phyloP scores from a whole-genome alignment of 345 rosid species.

The Rhodamnia argentea region DNA sequence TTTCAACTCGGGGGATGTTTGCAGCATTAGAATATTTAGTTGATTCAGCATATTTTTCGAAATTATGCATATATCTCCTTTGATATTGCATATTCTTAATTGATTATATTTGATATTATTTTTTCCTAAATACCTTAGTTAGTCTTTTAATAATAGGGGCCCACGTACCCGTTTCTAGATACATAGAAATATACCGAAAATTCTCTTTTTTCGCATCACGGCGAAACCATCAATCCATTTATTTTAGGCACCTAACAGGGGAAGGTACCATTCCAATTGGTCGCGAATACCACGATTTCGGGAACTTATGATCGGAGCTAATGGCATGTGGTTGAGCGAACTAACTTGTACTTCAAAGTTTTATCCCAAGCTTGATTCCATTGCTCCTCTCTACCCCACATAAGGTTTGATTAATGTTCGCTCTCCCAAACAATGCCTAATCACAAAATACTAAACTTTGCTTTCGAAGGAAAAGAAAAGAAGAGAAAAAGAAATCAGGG shows the following conservation, averaged over 20 bases:
- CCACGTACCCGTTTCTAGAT: too few relatives aligned
- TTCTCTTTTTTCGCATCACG: too few relatives aligned
- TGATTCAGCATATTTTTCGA: too few relatives aligned
- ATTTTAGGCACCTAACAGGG: background rate
- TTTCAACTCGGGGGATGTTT: too few relatives aligned
- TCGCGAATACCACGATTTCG: background rate
- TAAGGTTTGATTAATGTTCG: background rate
- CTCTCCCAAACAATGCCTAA: background rate
- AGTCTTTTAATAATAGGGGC: too few relatives aligned
- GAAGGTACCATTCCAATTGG: background rate
- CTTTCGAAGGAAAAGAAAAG: background rate
- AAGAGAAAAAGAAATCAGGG: background rate
- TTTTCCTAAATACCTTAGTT: too few relatives aligned
- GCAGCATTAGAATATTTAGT: too few relatives aligned
- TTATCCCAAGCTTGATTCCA: background rate
- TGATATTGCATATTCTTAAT: too few relatives aligned
- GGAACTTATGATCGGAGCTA: background rate
- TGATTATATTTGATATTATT: too few relatives aligned
- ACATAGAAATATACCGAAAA: too few relatives aligned
- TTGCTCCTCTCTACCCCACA: background rate
- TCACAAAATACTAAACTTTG: background rate
- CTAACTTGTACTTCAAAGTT: background rate
- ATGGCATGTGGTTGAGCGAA: background rate
- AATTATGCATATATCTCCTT: too few relatives aligned
- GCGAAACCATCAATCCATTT: background rate